These are phyloP conservation scores for Coemansia sp. DNA, from an alignment of 192 early-diverging fungal genomes.

Conservation along the genomic window DNA sequence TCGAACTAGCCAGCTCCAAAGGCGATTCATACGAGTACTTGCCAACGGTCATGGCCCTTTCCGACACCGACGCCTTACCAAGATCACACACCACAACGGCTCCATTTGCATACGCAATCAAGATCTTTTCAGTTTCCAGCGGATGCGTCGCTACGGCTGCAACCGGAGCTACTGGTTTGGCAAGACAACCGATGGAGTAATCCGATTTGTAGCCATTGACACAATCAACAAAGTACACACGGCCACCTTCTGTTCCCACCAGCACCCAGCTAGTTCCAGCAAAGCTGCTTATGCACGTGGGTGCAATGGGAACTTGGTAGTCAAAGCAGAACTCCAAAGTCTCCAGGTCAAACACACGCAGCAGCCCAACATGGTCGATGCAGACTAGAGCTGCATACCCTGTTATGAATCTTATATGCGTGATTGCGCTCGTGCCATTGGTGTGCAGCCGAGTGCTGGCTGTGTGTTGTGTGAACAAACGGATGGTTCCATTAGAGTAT, in stretches of 20 bases:
- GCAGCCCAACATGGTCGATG: conserved; percentile 20
- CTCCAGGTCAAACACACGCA: conserved; percentile 40
- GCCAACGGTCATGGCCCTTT: conserved; percentile 22
- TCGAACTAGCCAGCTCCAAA: neutral
- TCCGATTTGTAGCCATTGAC: conserved; percentile 37
- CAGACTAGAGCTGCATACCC: conserved; percentile 23
- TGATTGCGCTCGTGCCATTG: conserved; percentile 5
- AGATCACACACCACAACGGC: conserved; percentile 37
- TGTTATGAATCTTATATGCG: conserved; percentile 20
- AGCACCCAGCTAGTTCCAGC: conserved; percentile 43
- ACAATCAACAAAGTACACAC: conserved; percentile 48
- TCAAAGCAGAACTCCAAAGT: conserved; percentile 23
- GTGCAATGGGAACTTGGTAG: conserved; percentile 28
- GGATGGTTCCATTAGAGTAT: conserved; percentile 20
- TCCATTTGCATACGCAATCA: conserved; percentile 40
- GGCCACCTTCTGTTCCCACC: conserved; percentile 38
- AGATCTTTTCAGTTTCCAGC: conserved; percentile 32
- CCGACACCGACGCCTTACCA: conserved; percentile 25
- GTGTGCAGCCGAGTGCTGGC: conserved; percentile 10
- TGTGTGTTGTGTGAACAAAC: conserved; percentile 15
- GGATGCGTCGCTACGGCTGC: conserved; percentile 36
- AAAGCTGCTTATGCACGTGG: conserved; percentile 28
- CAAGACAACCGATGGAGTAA: conserved; percentile 36
- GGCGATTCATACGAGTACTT: conserved; percentile 26
- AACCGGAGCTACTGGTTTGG: conserved; percentile 14